A percentile compares a stretch with the other conserved stretches of the same genome.
Conservation (phyloP, 2,329 filamentous ascomycete species). For the Ceratocystis diversiconidia region DNA sequence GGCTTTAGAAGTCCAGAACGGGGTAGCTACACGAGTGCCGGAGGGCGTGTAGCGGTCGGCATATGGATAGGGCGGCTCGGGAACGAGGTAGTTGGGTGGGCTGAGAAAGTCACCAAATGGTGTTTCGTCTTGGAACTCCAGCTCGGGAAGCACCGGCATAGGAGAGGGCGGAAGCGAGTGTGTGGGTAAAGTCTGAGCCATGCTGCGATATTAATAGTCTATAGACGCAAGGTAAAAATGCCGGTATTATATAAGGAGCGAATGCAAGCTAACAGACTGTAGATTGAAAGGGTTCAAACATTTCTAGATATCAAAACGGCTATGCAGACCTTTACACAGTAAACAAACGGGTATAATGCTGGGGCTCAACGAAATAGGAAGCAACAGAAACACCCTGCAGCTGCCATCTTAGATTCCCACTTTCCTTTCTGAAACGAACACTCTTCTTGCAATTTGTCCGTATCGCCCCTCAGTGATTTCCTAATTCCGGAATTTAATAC, state of each 20-base stretch:
- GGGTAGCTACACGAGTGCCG: neutral
- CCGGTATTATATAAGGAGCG: slow-evolving; percentile 5
- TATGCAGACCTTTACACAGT: neutral
- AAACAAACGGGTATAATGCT: neutral
- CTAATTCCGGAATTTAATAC: neutral
- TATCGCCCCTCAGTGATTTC: neutral
- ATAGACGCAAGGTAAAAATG: neutral
- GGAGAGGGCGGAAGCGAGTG: neutral
- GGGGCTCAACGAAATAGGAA: neutral
- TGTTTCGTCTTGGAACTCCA: neutral
- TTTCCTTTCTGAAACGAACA: neutral
- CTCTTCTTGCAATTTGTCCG: neutral
- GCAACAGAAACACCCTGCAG: neutral
- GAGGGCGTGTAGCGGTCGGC: neutral
- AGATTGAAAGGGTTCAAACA: neutral
- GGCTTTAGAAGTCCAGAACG: neutral
- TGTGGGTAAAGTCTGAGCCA: neutral
- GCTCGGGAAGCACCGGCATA: slow-evolving; percentile 1
- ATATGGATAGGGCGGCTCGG: neutral
- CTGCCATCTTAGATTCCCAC: too few relatives aligned
- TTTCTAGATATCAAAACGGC: neutral
- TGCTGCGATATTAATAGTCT: neutral
- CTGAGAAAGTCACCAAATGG: slow-evolving; percentile 1
- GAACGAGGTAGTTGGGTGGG: neutral
- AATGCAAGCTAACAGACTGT: neutral